phyloP scores from a whole-genome alignment of 352 stramenopile genomes.

The Saprolegnia diclina region DNA sequence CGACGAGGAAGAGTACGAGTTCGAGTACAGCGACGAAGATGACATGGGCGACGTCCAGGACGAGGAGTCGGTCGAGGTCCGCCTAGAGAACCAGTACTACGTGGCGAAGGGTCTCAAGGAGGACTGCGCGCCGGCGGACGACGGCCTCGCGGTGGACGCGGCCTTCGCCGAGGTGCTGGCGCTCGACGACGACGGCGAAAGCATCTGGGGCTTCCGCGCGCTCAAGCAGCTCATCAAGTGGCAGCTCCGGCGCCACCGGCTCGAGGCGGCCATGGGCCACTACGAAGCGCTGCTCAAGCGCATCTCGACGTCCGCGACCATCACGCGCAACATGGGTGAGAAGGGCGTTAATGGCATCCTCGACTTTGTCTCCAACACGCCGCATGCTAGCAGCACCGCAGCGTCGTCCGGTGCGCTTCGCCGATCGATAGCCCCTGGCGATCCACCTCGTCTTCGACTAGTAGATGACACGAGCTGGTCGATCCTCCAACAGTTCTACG shows the following conservation, averaged over 20 bases:
- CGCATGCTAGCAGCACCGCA: not conserved
- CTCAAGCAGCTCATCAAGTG: conserved; percentile 94
- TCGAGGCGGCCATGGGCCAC: conserved; percentile 62
- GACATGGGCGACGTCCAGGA: conserved; percentile 83
- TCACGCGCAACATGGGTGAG: conserved; percentile 91
- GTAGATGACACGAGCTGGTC: conserved; percentile 46
- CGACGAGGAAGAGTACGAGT: conserved; percentile 82
- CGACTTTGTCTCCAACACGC: conserved; percentile 82
- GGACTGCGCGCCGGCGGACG: conserved; percentile 35
- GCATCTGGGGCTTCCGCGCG: conserved; percentile 91
- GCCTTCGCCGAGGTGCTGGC: conserved; percentile 17
- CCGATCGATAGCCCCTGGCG: not conserved
- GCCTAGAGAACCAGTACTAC: conserved; percentile 94
- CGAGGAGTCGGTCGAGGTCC: conserved; percentile 69
- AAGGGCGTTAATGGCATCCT: conserved; percentile 95
- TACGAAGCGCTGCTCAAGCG: conserved; percentile 88
- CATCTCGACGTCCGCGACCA: conserved; percentile 76
- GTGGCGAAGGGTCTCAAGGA: conserved; percentile 61
- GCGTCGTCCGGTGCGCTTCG: not conserved
- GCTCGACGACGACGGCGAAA: conserved; percentile 29
- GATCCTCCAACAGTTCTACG: conserved; percentile 78
- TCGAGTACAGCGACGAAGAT: conserved; percentile 90
- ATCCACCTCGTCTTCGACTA: not conserved
- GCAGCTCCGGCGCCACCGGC: conserved; percentile 68
- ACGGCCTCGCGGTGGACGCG: conserved; percentile 38